Evolutionary conservation across 495 filamentous ascomycete species (phyloP).

Genomic region (Tuber magnatum): DNA sequence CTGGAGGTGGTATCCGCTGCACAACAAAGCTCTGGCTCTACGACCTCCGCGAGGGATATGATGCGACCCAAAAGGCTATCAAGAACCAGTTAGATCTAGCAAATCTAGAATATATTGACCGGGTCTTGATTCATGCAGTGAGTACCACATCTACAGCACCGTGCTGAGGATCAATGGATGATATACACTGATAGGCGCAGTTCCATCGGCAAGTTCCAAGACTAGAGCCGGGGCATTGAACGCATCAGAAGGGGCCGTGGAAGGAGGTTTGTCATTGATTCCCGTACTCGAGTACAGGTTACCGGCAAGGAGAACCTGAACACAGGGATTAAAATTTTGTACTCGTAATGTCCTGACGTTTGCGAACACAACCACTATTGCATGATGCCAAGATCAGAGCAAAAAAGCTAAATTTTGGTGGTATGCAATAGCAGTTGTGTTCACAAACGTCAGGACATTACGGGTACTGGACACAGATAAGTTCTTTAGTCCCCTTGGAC

Average conservation of each 20-base stretch:
- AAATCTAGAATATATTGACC: neutral
- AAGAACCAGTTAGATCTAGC: neutral
- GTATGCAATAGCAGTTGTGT: too few relatives aligned
- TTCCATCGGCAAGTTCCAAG: neutral
- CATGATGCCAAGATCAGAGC: too few relatives aligned
- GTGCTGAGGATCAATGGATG: neutral
- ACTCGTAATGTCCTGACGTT: too few relatives aligned
- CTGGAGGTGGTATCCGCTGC: neutral
- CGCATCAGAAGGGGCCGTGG: neutral
- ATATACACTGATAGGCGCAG: neutral
- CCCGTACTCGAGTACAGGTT: too few relatives aligned
- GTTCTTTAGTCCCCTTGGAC: neutral
- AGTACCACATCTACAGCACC: neutral
- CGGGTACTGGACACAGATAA: too few relatives aligned
- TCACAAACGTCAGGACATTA: too few relatives aligned
- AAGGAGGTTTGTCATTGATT: conserved; percentile 1
- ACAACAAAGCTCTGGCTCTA: neutral
- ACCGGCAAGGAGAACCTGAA: too few relatives aligned
- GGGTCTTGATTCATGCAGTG: neutral
- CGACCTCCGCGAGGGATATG: neutral
- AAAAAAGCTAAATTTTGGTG: too few relatives aligned
- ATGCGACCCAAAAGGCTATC: neutral
- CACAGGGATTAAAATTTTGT: too few relatives aligned
- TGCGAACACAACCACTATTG: too few relatives aligned
- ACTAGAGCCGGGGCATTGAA: neutral